Percentiles rank a stretch among this genome's conserved stretches.
These are phyloP conservation scores for Bisporella sp. DNA, from an alignment of 2,329 filamentous ascomycete species.

Conservation along the genomic window DNA sequence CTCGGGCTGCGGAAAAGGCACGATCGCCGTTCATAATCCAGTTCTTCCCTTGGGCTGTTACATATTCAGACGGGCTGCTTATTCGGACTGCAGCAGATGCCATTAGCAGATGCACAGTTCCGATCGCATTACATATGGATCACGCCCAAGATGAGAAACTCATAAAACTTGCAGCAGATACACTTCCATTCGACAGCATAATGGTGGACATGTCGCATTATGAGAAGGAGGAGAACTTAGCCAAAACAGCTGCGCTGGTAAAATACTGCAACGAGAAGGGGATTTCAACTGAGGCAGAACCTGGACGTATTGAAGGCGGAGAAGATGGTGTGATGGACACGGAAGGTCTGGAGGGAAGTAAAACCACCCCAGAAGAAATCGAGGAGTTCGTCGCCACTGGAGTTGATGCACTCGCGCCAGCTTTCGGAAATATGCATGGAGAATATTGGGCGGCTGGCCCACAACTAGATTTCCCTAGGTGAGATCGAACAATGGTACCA, in stretches of 20 bases:
- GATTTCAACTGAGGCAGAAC: constrained; percentile 62
- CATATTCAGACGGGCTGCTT: constrained; percentile 47
- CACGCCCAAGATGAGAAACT: constrained; percentile 55
- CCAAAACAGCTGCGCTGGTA: constrained; percentile 53
- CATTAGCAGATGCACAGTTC: constrained; percentile 47
- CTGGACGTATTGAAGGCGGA: constrained; percentile 63
- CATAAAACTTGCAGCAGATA: constrained; percentile 45
- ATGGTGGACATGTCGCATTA: constrained; percentile 76
- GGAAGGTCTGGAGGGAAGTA: constrained; percentile 50
- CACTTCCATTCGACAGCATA: constrained; percentile 59
- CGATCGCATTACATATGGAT: constrained; percentile 58
- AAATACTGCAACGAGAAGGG: constrained; percentile 43
- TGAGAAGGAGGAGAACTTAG: constrained; percentile 64
- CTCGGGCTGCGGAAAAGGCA: constrained; percentile 59
- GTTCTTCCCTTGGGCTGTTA: constrained; percentile 64
- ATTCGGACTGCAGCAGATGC: constrained; percentile 50
- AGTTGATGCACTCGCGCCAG: constrained; percentile 57
- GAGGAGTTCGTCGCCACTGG: constrained; percentile 56
- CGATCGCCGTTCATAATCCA: constrained; percentile 59
- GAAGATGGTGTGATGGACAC: constrained; percentile 71
- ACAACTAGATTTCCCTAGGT: no score
- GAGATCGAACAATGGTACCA: no score
- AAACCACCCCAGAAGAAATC: constrained; percentile 57
- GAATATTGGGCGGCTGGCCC: constrained; percentile 42
- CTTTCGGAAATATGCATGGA: constrained; percentile 63